phyloP scores from a whole-genome alignment of 108 stramenopile genomes.

The Nitzschia sp. region DNA sequence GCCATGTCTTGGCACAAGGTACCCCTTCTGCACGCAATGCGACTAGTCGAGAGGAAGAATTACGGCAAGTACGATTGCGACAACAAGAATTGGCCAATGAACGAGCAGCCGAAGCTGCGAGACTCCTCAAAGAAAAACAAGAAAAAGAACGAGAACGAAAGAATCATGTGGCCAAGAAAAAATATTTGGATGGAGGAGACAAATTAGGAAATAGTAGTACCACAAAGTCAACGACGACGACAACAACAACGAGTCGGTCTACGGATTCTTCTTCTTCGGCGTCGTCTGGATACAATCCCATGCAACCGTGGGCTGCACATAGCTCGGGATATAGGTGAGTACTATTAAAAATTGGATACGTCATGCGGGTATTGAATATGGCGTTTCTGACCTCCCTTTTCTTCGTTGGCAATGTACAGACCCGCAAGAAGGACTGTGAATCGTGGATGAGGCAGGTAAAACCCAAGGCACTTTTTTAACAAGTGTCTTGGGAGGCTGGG shows the following conservation, averaged over 20 bases:
- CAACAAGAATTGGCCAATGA: constrained; percentile 40
- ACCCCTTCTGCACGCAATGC: background rate
- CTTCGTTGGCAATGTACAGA: background rate
- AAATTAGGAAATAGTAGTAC: constrained; percentile 12
- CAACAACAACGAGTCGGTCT: no score
- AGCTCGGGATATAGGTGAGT: constrained; percentile 31
- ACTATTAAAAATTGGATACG: background rate
- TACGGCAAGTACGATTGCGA: constrained; percentile 26
- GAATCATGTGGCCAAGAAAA: constrained; percentile 19
- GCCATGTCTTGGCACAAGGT: constrained; percentile 11
- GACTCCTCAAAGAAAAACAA: constrained; percentile 26
- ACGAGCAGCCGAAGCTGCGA: constrained; percentile 31
- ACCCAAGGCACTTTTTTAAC: background rate
- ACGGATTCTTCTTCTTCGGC: background rate
- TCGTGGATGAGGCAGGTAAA: constrained; percentile 22
- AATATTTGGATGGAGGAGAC: background rate
- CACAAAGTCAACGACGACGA: background rate
- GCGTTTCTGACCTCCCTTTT: background rate
- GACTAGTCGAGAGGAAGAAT: constrained; percentile 29
- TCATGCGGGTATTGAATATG: background rate
- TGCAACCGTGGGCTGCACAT: constrained; percentile 30
- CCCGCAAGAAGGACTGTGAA: constrained; percentile 14
- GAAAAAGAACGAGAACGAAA: constrained; percentile 34
- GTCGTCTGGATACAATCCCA: constrained; percentile 22
- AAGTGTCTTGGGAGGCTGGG: no score